Percentiles rank a stretch among this genome's conserved stretches.
Conservation (phyloP, 768 basidiomycete genomes). For the Amanita pallidorosea region DNA sequence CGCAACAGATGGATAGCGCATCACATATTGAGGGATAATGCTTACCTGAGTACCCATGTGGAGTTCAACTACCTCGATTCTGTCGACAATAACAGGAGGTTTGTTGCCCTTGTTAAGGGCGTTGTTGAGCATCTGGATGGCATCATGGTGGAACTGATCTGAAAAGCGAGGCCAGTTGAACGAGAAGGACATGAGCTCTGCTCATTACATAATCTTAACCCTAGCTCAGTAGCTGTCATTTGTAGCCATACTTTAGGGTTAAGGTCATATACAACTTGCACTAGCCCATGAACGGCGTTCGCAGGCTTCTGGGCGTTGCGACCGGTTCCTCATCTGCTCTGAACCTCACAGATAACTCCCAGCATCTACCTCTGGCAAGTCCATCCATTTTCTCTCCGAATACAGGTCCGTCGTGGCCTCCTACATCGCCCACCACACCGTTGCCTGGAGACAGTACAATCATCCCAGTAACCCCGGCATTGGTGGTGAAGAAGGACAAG, state of each 20-base stretch:
- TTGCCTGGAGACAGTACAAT: neutral
- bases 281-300: constrained; percentile 58
- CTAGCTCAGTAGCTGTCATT: neutral
- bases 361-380: neutral
- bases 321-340: constrained; percentile 8
- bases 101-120: constrained; percentile 96
- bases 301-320: constrained; percentile 45
- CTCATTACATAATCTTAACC: constrained; percentile 6
- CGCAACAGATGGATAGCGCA: neutral
- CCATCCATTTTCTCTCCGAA: neutral
- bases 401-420: constrained; percentile 2
- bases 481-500: neutral
- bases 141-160: constrained; percentile 93
- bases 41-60: constrained; percentile 95
- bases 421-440: constrained; percentile 5
- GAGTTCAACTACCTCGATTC: constrained; percentile 96
- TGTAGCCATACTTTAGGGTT: constrained; percentile 11
- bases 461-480: neutral
- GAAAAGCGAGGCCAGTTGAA: constrained; percentile 98
- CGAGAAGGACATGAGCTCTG: constrained; percentile 60
- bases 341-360: neutral
- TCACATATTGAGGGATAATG: constrained; percentile 4
- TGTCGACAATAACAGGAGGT: constrained; percentile 94
- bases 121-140: constrained; percentile 93
- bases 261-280: constrained; percentile 7